Evolutionary conservation across 192 early-diverging fungal genomes (phyloP).

Genomic region (Coemansia sp.): DNA sequence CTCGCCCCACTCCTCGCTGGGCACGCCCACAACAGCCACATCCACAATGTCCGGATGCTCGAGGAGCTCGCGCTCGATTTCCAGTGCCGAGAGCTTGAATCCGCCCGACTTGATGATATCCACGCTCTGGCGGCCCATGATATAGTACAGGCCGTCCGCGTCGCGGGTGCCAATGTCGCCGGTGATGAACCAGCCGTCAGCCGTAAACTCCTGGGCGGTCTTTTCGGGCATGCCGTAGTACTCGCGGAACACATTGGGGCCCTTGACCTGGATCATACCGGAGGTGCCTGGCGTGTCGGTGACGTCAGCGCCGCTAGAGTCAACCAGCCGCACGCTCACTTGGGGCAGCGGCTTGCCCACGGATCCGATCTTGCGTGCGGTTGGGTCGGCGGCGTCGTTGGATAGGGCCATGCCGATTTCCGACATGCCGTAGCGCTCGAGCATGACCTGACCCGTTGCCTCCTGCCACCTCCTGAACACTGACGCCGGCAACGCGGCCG

Average conservation of each 20-base stretch:
- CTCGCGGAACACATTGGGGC: slow-evolving; percentile 69
- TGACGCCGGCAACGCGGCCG: slow-evolving; percentile 65
- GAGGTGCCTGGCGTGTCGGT: slow-evolving; percentile 46
- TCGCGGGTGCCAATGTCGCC: slow-evolving; percentile 68
- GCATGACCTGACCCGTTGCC: slow-evolving; percentile 65
- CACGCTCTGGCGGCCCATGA: slow-evolving; percentile 72
- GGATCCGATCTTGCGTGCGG: slow-evolving; percentile 43
- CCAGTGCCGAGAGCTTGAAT: slow-evolving; percentile 78
- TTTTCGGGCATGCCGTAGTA: slow-evolving; percentile 69
- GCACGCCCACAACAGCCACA: slow-evolving; percentile 66
- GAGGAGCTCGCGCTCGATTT: slow-evolving; percentile 76
- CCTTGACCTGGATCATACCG: slow-evolving; percentile 70
- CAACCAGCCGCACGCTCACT: slow-evolving; percentile 57
- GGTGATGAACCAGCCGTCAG: slow-evolving; percentile 75
- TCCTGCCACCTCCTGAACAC: slow-evolving; percentile 64
- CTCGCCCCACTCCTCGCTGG: slow-evolving; percentile 75
- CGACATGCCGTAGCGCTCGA: slow-evolving; percentile 87
- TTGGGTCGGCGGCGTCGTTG: slow-evolving; percentile 35
- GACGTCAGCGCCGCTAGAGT: slow-evolving; percentile 47
- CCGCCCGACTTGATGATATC: slow-evolving; percentile 90
- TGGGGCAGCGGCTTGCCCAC: slow-evolving; percentile 72
- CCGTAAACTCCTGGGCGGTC: slow-evolving; percentile 62
- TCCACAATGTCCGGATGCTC: slow-evolving; percentile 58
- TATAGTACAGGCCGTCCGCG: slow-evolving; percentile 56
- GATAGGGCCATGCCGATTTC: slow-evolving; percentile 90